Conservation (phyloP, 2,329 filamentous ascomycete genomes). For the Talaromyces islandicus region DNA sequence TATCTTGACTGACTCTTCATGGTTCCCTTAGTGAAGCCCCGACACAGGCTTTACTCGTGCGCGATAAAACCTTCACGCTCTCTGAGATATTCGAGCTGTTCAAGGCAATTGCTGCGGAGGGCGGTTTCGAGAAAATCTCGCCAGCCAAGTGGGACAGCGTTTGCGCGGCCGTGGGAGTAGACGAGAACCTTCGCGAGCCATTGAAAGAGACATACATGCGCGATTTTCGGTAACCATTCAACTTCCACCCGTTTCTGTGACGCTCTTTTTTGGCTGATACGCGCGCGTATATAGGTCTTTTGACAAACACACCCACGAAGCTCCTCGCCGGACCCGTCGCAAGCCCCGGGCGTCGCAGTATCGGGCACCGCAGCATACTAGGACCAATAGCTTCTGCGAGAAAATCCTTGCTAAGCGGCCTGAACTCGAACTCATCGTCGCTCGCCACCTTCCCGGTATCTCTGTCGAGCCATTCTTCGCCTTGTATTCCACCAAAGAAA, state of each 20-base stretch:
- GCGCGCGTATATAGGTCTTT: not conserved
- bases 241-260: not conserved
- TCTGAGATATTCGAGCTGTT: not conserved
- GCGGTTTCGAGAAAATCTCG: not conserved
- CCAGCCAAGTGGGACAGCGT: not conserved
- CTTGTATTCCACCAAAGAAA: not conserved
- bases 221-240: not conserved
- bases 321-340: not conserved
- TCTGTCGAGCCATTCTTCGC: not conserved
- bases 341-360: not conserved
- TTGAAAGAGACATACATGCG: not conserved
- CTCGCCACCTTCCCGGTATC: not conserved
- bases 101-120: not conserved
- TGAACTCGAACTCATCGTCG: not conserved
- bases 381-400: not conserved
- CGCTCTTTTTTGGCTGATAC: not conserved
- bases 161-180: not conserved
- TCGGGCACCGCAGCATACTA: not conserved
- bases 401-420: not conserved
- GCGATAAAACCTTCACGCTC: not conserved
- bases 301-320: not conserved
- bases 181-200: not conserved
- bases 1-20: not conserved
- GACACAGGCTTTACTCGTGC: not conserved
- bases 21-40: not conserved